These are phyloP conservation scores for Trichoderma parareesei DNA, from an alignment of 495 filamentous ascomycete genomes.

Conservation along the genomic window DNA sequence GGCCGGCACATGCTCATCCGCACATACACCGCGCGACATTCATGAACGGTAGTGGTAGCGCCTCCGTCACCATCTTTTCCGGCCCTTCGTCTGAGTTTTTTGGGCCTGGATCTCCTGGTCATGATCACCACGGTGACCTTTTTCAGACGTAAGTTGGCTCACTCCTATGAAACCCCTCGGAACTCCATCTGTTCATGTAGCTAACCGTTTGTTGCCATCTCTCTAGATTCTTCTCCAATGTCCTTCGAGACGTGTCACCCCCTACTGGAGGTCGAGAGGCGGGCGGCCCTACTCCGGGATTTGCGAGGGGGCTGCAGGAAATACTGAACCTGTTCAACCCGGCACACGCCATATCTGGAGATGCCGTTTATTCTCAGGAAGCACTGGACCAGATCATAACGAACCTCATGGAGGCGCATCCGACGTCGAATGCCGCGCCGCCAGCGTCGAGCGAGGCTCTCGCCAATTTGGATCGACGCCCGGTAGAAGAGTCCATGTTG, in stretches of 20 bases:
- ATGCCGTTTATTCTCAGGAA: conserved; percentile 89
- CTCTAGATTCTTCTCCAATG: conserved; percentile 4
- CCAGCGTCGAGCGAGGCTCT: conserved; percentile 74
- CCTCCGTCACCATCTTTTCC: conserved; percentile 3
- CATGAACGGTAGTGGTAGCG: conserved; percentile 2
- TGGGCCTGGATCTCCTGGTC: neutral
- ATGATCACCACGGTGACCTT: conserved; percentile 16
- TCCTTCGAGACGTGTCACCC: neutral
- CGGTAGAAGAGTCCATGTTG: conserved; percentile 57
- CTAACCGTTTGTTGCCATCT: neutral
- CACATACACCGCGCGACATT: conserved; percentile 4
- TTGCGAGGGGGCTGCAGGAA: conserved; percentile 28
- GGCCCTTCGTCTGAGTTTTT: neutral
- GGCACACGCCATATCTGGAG: conserved; percentile 51
- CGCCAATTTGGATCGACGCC: conserved; percentile 59
- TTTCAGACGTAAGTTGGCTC: conserved; percentile 21
- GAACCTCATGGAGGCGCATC: conserved; percentile 75
- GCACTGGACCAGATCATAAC: conserved; percentile 84
- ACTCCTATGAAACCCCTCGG: neutral
- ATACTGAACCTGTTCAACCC: conserved; percentile 51
- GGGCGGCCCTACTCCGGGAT: conserved; percentile 17
- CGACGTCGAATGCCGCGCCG: conserved; percentile 66
- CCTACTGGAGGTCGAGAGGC: conserved; percentile 10
- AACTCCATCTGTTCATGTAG: neutral
- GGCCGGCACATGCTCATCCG: neutral